phyloP scores from a whole-genome alignment of 2,329 filamentous ascomycete genomes.

The Chaetomiaceae sp. region DNA sequence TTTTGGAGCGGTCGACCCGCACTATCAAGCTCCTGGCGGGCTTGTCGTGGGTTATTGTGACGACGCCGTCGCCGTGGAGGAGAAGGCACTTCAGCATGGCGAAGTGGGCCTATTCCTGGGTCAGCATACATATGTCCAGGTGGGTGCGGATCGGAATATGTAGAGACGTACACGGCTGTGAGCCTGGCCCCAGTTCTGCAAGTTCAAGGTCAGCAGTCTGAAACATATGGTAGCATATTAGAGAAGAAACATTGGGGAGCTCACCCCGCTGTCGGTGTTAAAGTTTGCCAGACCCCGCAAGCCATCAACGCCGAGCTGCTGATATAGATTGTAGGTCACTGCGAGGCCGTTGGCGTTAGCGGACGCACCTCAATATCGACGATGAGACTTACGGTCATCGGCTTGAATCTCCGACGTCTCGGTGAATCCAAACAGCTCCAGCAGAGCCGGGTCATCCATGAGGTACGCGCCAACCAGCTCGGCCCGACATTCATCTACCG shows the following conservation, averaged over 20 bases:
- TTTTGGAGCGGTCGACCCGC: conserved; percentile 51
- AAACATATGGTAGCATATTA: background rate
- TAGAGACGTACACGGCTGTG: conserved; percentile 29
- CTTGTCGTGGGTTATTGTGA: conserved; percentile 41
- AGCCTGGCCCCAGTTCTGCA: conserved; percentile 39
- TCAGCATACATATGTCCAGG: too few species aligned
- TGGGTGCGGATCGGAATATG: too few species aligned
- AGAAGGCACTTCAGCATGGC: conserved; percentile 57
- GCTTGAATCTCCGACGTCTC: conserved; percentile 31
- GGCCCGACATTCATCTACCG: conserved; percentile 52
- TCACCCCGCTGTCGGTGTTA: conserved; percentile 27
- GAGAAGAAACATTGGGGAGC: background rate
- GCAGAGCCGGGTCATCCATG: conserved; percentile 37
- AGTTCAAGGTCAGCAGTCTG: conserved; percentile 20
- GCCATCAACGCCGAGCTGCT: conserved; percentile 37
- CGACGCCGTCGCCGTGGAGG: conserved; percentile 44
- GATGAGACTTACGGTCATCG: conserved; percentile 29
- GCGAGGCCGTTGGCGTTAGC: background rate
- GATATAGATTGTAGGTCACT: conserved; percentile 35
- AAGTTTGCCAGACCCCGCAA: conserved; percentile 35
- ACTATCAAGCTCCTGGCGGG: conserved; percentile 44
- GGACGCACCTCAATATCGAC: background rate
- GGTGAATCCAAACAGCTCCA: conserved; percentile 37
- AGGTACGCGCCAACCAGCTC: conserved; percentile 39
- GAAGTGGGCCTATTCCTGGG: conserved; percentile 46